Evolutionary conservation across 2,329 filamentous ascomycete species (phyloP).

Genomic region (Colletotrichum phormii): DNA sequence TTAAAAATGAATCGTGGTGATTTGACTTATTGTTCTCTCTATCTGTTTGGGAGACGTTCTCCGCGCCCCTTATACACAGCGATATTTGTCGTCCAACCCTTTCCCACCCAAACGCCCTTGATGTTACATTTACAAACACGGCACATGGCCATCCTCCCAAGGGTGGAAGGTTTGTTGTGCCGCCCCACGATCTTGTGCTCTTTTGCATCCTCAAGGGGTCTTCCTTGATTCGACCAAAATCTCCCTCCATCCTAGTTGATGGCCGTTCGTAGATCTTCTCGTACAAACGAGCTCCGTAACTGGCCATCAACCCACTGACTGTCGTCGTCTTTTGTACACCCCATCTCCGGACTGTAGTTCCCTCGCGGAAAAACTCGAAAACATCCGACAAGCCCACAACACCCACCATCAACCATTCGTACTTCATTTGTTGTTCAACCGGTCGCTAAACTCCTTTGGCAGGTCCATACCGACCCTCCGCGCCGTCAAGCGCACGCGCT

Average conservation of each 20-base stretch:
- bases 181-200: neutral
- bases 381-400: too few relatives aligned
- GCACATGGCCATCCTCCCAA: neutral
- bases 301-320: too few relatives aligned
- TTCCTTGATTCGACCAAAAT: neutral
- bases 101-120: conserved; percentile 22
- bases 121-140: conserved; percentile 17
- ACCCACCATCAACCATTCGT: too few relatives aligned
- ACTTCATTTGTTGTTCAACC: conserved; percentile 1
- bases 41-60: neutral
- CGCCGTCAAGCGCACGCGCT: conserved; percentile 85
- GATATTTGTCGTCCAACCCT: neutral
- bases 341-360: too few relatives aligned
- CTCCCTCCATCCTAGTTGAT: too few relatives aligned
- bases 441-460: conserved; percentile 69
- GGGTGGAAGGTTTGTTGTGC: neutral
- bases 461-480: conserved; percentile 91
- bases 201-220: neutral
- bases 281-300: neutral
- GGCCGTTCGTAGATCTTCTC: neutral
- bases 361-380: too few relatives aligned
- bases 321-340: too few relatives aligned
- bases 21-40: too few relatives aligned
- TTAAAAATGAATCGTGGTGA: neutral
- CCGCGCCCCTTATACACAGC: neutral